Conservation (phyloP, 2,329 filamentous ascomycete species). For the Dendryphion nanum region DNA sequence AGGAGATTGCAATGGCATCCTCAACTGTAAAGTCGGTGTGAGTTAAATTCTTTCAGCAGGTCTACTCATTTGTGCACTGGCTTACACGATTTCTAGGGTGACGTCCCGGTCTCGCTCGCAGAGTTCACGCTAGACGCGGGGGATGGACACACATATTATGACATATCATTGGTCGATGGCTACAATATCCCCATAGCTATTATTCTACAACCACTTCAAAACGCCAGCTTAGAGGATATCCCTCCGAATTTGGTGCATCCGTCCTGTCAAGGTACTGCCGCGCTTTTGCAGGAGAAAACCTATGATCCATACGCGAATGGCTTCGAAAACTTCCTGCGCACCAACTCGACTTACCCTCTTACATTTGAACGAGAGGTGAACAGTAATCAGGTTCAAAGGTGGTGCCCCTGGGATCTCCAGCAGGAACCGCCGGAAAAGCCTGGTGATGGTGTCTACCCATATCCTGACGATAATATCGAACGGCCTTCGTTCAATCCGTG, state of each 20-base stretch:
- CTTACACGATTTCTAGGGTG: conserved; percentile 53
- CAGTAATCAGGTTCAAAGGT: conserved; percentile 58
- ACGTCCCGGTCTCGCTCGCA: conserved; percentile 71
- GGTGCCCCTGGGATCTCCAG: conserved; percentile 82
- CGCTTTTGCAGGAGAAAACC: conserved; percentile 51
- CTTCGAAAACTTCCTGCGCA: conserved; percentile 53
- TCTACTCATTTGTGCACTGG: not conserved
- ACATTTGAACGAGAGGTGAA: conserved; percentile 64
- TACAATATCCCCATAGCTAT: conserved; percentile 75
- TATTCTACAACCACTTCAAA: conserved; percentile 52
- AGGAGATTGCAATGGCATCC: conserved; percentile 70
- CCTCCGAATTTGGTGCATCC: conserved; percentile 75
- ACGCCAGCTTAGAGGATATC: conserved; percentile 60
- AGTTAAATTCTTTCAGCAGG: conserved; percentile 40
- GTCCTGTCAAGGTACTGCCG: conserved; percentile 70
- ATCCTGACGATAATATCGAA: conserved; percentile 71
- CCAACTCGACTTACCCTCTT: conserved; percentile 65
- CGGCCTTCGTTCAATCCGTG: conserved; percentile 75
- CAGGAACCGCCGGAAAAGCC: conserved; percentile 66
- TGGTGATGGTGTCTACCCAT: conserved; percentile 74
- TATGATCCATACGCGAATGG: conserved; percentile 55
- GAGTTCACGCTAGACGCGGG: conserved; percentile 77
- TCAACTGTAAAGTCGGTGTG: conserved; percentile 70
- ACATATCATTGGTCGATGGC: conserved; percentile 81
- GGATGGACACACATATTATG: conserved; percentile 71